Conservation (phyloP, 202 grass and related monocot species). For the Carex arenaria region DNA sequence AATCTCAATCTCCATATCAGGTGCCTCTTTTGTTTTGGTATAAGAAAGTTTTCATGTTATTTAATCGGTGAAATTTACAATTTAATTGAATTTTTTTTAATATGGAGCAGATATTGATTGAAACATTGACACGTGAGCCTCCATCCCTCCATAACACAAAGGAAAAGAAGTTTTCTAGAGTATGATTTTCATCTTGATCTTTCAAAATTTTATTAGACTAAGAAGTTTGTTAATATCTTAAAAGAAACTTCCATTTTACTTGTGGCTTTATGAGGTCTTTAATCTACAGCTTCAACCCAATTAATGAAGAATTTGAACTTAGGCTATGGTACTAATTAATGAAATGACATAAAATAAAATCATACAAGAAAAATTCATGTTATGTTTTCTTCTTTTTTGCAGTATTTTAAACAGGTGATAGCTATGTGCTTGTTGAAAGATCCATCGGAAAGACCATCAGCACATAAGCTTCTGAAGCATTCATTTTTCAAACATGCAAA, state of each 20-base stretch:
- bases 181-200: slow-evolving; percentile 13
- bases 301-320: neutral
- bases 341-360: neutral
- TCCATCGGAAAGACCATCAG: slow-evolving; percentile 65
- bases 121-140: slow-evolving; percentile 73
- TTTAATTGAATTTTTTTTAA: slow-evolving; percentile 18
- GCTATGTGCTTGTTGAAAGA: slow-evolving; percentile 90
- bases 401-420: slow-evolving; percentile 91
- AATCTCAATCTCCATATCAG: slow-evolving; percentile 62
- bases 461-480: slow-evolving; percentile 64
- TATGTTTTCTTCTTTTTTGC: neutral
- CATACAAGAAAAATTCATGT: neutral
- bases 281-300: neutral
- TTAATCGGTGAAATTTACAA: neutral
- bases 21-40: neutral
- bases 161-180: slow-evolving; percentile 71
- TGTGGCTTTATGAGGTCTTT: neutral
- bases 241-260: neutral
- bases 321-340: neutral
- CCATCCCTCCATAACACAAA: slow-evolving; percentile 85
- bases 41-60: neutral
- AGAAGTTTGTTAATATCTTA: neutral
- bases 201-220: neutral
- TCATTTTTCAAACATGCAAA: slow-evolving; percentile 76
- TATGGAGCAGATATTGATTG: slow-evolving; percentile 61